Evolutionary conservation across 768 basidiomycete species (phyloP), one percentile per base, ranked within the genome.

Genomic region (Harrya chromipes): DNA sequence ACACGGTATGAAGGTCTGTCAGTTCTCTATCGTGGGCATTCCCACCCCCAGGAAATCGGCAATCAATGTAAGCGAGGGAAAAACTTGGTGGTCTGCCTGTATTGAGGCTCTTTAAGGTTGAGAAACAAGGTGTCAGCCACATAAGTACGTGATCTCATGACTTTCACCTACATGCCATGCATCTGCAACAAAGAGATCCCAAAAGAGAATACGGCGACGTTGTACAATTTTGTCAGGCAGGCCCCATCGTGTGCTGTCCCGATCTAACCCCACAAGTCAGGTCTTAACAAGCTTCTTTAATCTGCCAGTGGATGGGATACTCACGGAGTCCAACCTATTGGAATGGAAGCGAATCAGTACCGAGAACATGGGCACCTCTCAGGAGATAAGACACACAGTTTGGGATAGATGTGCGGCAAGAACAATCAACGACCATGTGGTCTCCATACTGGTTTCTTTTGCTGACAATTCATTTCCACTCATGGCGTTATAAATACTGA

Each of bases 161-260:
- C n/a, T 16, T 41, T 29, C 37, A 43, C 75, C 31, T 54, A 85
- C 85, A 69, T 79, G 73, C 83, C 83, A 89, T 4, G 77, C 72
- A 56, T 90, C 87, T 0, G 82, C 81, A 17, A 84, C 74, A 55
- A 87, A 89, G 10, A 88, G 71, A 60, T 89, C 85, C 87, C 87
- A 90, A 68, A 90, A 89, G 10, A 87, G 68, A 27, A 82, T 70
- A 4, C 86, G 77, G 9, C 87, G 76, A 24, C 85, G 70, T 53
- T 85, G 76, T 0, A 88, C 81, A 56, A 82, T 77, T 60, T 80
- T 80, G 2, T 77, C 68, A 6, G 79, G 72, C n/a, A 89, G 66
- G 2, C 73, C 77, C 85, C 85, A 87, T 47, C 80, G 69, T 13
- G 73, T 74, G 51, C 82, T 82, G 54, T 87, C 85, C 40, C 85